Percentiles rank a stretch among this genome's conserved stretches.
Evolutionary conservation across 108 stramenopile species (phyloP).

Genomic region (Nannochloropsis gaditana): DNA sequence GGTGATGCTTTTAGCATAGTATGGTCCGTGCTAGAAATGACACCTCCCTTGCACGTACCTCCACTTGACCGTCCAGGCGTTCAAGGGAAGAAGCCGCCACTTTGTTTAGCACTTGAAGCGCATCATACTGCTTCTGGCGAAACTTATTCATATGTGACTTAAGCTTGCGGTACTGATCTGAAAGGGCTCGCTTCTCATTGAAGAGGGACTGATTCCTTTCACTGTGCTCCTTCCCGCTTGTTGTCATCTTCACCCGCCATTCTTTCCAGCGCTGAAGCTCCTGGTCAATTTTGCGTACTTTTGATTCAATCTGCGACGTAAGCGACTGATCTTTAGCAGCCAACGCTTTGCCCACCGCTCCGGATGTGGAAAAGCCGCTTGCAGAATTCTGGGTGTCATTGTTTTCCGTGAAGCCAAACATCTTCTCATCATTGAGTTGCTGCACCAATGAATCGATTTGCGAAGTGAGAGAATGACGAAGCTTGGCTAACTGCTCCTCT

Average conservation of each 20-base stretch:
- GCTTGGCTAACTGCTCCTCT: not conserved
- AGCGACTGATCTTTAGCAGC: not conserved
- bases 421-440: not conserved
- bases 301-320: not conserved
- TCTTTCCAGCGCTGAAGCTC: slow-evolving; percentile 6
- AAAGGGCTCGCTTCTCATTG: not conserved
- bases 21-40: too few species aligned
- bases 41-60: not conserved
- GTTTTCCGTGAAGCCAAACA: not conserved
- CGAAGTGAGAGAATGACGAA: not conserved
- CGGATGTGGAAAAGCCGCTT: not conserved
- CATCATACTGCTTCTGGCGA: not conserved
- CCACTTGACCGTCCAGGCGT: not conserved
- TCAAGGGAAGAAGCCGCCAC: not conserved
- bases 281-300: slow-evolving; percentile 4
- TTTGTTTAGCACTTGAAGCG: not conserved
- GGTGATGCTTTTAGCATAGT: not conserved
- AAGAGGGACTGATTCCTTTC: not conserved
- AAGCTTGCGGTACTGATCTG: not conserved
- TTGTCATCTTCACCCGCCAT: slow-evolving; percentile 13
- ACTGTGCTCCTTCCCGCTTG: slow-evolving; percentile 8
- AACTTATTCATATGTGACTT: not conserved
- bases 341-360: not conserved
- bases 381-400: not conserved
- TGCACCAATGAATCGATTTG: not conserved